Base-by-base conservation (phyloP, 2,329 filamentous ascomycete species). In the Penicillium freii region DNA sequence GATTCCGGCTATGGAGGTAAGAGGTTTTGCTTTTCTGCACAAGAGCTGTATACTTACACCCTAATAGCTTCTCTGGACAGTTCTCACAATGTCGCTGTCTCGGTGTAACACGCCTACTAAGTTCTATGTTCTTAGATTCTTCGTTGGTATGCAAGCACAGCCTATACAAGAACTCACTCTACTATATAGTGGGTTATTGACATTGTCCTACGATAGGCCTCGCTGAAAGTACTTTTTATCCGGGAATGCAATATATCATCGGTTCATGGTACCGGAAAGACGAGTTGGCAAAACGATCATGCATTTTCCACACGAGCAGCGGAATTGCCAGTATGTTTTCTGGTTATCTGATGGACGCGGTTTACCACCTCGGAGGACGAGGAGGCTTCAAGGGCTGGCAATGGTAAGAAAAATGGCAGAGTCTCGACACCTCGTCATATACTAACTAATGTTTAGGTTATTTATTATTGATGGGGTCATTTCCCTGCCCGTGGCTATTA, bases 391-490 rank as follows among this genome's bases (percentile, higher is more conserved):
- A 71, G 15, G 82, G 82, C 0, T 84, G 82, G 82, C 80, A 83
- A 65, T 84, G 73, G 73, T 72, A 64, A 49, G 2, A n/a, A 7
- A 27, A 11, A 17, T 11, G 50, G 5, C 17, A 49, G 5, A 23
- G 13, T 23, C 31, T 23, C 8, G 2, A 4, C 1, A 11, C 2
- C 8, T 6, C 1, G 19, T 42, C 21, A 43, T 11, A 29, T 31
- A 11, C 56, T 61, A 29, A 61, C 42, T 39, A 31, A 17, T 15
- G 3, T 8, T 2, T 6, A 73, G 78, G 78, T 69, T 82, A 0
- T 82, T 83, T 62, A 77, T 84, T 40, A 73, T 84, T 44, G 80
- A 84, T 60, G 82, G 81, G 0, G 69, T 82, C 4, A 84, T 84
- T 33, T 80, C 79, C 2, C 69, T 84, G 0, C 82, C 82, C 0